Evolutionary conservation across 768 basidiomycete genomes (phyloP).

Genomic region (Cystoderma amianthinum): DNA sequence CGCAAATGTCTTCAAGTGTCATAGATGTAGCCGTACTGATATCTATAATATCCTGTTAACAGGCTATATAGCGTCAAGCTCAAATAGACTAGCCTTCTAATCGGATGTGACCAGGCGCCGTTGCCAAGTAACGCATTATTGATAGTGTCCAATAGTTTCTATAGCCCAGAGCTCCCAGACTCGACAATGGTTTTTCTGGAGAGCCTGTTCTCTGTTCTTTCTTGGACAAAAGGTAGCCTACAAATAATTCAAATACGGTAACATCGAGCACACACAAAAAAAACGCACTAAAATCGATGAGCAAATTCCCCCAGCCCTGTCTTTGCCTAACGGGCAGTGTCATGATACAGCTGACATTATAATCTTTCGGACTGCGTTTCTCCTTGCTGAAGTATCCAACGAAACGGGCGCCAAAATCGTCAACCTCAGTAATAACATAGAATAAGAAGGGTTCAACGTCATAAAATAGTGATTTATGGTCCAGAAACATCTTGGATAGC

Average conservation of each 20-base stretch:
- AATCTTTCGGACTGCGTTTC: slow-evolving; percentile 92
- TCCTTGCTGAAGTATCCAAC: slow-evolving; percentile 99
- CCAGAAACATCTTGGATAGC: slow-evolving; percentile 97
- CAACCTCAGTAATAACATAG: slow-evolving; percentile 92
- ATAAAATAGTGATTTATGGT: slow-evolving; percentile 98
- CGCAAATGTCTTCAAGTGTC: slow-evolving; percentile 83
- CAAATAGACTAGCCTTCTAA: slow-evolving; percentile 59
- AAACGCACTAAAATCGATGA: slow-evolving; percentile 95
- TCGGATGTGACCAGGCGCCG: slow-evolving; percentile 50
- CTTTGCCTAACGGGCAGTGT: slow-evolving; percentile 92
- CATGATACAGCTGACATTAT: slow-evolving; percentile 99
- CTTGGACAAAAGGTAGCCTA: slow-evolving; percentile 94
- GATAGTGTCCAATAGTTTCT: slow-evolving; percentile 90
- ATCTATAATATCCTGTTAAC: slow-evolving; percentile 36
- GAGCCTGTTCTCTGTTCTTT: slow-evolving; percentile 88
- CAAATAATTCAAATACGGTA: slow-evolving; percentile 2
- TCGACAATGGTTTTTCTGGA: slow-evolving; percentile 94
- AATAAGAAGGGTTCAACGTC: slow-evolving; percentile 99
- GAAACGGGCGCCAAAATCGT: slow-evolving; percentile 87
- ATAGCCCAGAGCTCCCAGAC: slow-evolving; percentile 90
- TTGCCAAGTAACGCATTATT: slow-evolving; percentile 69
- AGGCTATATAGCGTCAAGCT: too few species aligned
- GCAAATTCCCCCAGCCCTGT: slow-evolving; percentile 92
- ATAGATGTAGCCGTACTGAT: slow-evolving; percentile 84
- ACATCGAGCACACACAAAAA: slow-evolving; percentile 1